A percentile compares a stretch with the other conserved stretches of the same genome.
Conservation (phyloP, 495 filamentous ascomycete species). For the Wilcoxina mikolae region DNA sequence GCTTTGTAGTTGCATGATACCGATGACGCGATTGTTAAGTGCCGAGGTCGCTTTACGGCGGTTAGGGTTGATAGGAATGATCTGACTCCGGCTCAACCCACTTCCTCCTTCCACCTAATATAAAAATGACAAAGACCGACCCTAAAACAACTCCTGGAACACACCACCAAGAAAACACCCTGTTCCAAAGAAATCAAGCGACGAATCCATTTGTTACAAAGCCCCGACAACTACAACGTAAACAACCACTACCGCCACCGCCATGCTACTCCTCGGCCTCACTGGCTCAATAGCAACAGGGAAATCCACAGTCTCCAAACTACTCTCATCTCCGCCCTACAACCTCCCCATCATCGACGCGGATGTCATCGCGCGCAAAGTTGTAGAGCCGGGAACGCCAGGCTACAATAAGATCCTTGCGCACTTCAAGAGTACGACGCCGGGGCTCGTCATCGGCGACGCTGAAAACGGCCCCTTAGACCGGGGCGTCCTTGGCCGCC, state of each 20-base stretch:
- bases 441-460: slow-evolving; percentile 70
- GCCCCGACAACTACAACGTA: too few species aligned
- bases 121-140: too few species aligned
- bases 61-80: too few species aligned
- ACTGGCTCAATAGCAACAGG: slow-evolving; percentile 96
- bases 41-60: too few species aligned
- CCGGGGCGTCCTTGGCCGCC: slow-evolving; percentile 64
- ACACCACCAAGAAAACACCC: too few species aligned
- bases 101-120: too few species aligned
- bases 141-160: too few species aligned
- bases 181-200: too few species aligned
- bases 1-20: too few species aligned
- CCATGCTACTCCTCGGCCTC: slow-evolving; percentile 88
- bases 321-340: slow-evolving; percentile 68
- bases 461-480: slow-evolving; percentile 58
- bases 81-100: too few species aligned
- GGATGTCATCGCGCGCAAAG: slow-evolving; percentile 75
- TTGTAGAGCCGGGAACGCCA: slow-evolving; percentile 75
- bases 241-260: neutral
- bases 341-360: slow-evolving; percentile 88
- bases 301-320: slow-evolving; percentile 82
- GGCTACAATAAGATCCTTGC: slow-evolving; percentile 66
- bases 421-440: slow-evolving; percentile 65
- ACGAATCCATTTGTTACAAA: too few species aligned
- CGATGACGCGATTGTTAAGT: too few species aligned